Evolutionary conservation across 202 grass and related monocot species (phyloP).

Genomic region (Eragrostis tef): DNA sequence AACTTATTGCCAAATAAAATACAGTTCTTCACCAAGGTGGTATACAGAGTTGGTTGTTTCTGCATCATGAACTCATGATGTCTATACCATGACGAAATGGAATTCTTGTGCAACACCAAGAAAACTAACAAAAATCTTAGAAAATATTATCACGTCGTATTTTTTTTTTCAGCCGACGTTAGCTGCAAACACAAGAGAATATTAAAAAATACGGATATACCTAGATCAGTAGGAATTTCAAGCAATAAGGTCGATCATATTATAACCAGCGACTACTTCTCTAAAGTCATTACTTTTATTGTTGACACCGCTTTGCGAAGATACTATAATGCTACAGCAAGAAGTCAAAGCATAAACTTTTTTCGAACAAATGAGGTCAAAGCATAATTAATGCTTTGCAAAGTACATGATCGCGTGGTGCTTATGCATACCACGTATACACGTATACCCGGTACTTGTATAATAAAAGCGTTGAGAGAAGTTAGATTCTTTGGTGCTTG

Average conservation of each 20-base stretch:
- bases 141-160: background rate
- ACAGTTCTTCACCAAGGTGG: background rate
- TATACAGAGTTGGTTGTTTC: no score
- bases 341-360: slow-evolving; percentile 35
- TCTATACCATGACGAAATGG: background rate
- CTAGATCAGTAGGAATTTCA: background rate
- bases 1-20: background rate
- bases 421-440: background rate
- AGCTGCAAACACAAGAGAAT: no score
- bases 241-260: background rate
- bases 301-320: background rate
- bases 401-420: background rate
- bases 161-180: no score
- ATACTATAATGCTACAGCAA: background rate
- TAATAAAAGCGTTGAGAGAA: background rate
- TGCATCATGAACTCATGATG: background rate
- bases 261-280: background rate
- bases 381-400: slow-evolving; percentile 15
- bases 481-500: slow-evolving; percentile 23
- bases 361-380: slow-evolving; percentile 26
- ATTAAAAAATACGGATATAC: background rate
- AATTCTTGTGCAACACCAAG: background rate
- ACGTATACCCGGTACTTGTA: background rate
- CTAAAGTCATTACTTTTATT: background rate
- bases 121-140: background rate